phyloP scores from a whole-genome alignment of 257 asterid genomes.

The Striga asiatica region DNA sequence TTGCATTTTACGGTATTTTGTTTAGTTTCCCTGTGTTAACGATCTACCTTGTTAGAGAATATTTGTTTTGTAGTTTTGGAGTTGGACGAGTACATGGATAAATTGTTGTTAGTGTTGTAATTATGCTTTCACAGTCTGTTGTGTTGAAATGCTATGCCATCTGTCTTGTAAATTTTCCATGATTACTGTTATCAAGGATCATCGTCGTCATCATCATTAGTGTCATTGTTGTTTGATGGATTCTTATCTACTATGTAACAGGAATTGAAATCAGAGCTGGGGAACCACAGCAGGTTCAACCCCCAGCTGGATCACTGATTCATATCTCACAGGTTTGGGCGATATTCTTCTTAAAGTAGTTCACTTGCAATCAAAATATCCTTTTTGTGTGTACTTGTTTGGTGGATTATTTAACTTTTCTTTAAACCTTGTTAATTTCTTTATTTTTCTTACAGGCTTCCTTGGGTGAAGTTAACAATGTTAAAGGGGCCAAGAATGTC shows the following conservation, averaged over 20 bases:
- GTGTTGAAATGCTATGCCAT: too few species aligned
- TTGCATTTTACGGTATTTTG: too few species aligned
- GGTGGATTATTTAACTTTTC: not conserved
- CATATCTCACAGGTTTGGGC: slow-evolving; percentile 66
- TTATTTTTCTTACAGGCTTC: slow-evolving; percentile 34
- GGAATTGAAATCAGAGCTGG: slow-evolving; percentile 74
- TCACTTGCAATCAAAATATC: not conserved
- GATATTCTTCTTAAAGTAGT: not conserved
- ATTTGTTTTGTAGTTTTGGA: too few species aligned
- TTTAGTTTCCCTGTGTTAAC: too few species aligned
- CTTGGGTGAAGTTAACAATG: slow-evolving; percentile 43
- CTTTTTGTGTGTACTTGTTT: not conserved
- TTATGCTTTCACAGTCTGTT: too few species aligned
- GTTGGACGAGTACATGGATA: too few species aligned
- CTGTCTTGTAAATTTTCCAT: too few species aligned
- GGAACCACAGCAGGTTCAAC: slow-evolving; percentile 29
- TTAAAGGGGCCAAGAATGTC: slow-evolving; percentile 28
- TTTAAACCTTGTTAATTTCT: not conserved
- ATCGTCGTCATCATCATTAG: too few species aligned
- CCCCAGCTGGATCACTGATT: slow-evolving; percentile 29
- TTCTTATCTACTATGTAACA: slow-evolving; percentile 7
- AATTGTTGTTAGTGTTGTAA: not conserved
- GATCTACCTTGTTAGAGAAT: too few species aligned
- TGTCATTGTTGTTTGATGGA: not conserved
- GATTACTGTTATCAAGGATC: too few species aligned